Percentiles rank a stretch among this genome's conserved stretches.
These are phyloP conservation scores for Aspergillus asperescens DNA, from an alignment of 495 filamentous ascomycete species.

Conservation along the genomic window DNA sequence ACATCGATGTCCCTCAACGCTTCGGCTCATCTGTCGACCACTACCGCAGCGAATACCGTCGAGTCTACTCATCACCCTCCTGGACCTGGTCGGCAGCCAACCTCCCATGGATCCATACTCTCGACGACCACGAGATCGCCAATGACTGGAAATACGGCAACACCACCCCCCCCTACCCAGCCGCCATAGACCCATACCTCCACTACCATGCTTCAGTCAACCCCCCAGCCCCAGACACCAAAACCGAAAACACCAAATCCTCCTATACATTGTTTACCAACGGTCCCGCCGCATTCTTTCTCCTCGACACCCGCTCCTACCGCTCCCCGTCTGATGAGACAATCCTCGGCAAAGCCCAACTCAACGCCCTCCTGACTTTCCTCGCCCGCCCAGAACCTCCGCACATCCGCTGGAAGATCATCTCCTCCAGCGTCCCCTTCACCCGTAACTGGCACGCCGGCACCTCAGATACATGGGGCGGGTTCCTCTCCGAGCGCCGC, in stretches of 20 bases:
- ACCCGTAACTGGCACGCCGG: slow-evolving; percentile 94
- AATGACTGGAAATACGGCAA: slow-evolving; percentile 81
- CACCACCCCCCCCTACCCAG: slow-evolving; percentile 63
- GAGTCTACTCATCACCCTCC: slow-evolving; percentile 87
- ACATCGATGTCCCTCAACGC: slow-evolving; percentile 81
- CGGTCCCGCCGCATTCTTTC: slow-evolving; percentile 89
- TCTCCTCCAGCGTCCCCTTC: slow-evolving; percentile 84
- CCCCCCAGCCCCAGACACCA: slow-evolving; percentile 53
- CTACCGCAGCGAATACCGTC: slow-evolving; percentile 87
- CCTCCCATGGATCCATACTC: slow-evolving; percentile 91
- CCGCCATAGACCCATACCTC: slow-evolving; percentile 78
- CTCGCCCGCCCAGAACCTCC: slow-evolving; percentile 60
- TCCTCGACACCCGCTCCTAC: slow-evolving; percentile 88
- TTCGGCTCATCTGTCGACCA: slow-evolving; percentile 65
- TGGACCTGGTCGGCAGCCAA: slow-evolving; percentile 62
- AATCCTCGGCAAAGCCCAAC: slow-evolving; percentile 79
- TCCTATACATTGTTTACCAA: slow-evolving; percentile 81
- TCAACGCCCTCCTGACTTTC: slow-evolving; percentile 72
- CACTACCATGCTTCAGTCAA: slow-evolving; percentile 83
- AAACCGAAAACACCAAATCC: slow-evolving; percentile 46
- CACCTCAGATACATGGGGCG: slow-evolving; percentile 84
- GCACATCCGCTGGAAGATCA: slow-evolving; percentile 88
- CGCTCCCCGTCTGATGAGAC: slow-evolving; percentile 62
- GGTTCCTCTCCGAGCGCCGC: slow-evolving; percentile 73
- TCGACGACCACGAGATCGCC: slow-evolving; percentile 92